Evolutionary conservation across 805 yeast species (phyloP).

Genomic region (Starmerella floricola): DNA sequence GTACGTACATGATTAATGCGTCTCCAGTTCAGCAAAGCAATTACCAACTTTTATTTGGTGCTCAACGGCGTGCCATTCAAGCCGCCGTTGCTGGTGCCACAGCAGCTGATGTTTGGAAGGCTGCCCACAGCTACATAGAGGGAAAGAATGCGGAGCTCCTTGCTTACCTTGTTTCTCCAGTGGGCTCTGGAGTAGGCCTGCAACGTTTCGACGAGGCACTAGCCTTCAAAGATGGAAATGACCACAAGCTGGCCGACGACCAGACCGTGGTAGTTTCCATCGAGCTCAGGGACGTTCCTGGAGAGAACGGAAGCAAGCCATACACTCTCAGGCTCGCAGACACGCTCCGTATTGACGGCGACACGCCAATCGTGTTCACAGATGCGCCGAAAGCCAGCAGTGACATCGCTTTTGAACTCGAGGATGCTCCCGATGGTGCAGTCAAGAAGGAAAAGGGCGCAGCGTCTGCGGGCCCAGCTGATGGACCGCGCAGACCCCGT

Average conservation of each 20-base stretch:
- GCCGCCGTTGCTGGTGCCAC: slow-evolving; percentile 54
- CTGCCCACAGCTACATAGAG: slow-evolving; percentile 48
- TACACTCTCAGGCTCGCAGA: slow-evolving; percentile 72
- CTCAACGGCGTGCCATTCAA: slow-evolving; percentile 55
- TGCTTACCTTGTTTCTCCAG: slow-evolving; percentile 43
- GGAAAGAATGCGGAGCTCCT: slow-evolving; percentile 51
- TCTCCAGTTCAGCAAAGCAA: slow-evolving; percentile 62
- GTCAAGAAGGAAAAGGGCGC: slow-evolving; percentile 1
- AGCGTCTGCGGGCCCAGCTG: background rate
- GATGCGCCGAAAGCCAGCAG: slow-evolving; percentile 57
- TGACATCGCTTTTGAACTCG: slow-evolving; percentile 72
- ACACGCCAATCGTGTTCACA: slow-evolving; percentile 55
- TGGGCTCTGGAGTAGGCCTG: slow-evolving; percentile 81
- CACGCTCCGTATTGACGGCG: slow-evolving; percentile 52
- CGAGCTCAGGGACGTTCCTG: slow-evolving; percentile 7
- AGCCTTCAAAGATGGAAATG: slow-evolving; percentile 60
- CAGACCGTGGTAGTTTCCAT: slow-evolving; percentile 51
- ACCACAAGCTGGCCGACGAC: slow-evolving; percentile 54
- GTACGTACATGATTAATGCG: slow-evolving; percentile 86
- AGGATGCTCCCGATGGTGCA: slow-evolving; percentile 33
- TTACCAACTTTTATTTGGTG: slow-evolving; percentile 60
- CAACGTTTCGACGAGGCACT: slow-evolving; percentile 75
- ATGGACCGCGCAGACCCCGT: slow-evolving; percentile 11
- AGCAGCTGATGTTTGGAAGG: slow-evolving; percentile 55
- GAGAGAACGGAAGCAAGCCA: slow-evolving; percentile 39